A percentile compares a stretch with the other conserved stretches of the same genome.
Evolutionary conservation across 129 eudicot species (phyloP).

Genomic region (carrot (Daucus carota)): DH1_v3.0 NC_030381.2:41852501-41853000

Average conservation of each 20-base stretch:
- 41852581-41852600: neutral
- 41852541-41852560: neutral
- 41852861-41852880: constrained; percentile 98
- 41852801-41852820: constrained; percentile 86
- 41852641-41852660: constrained; percentile 97
- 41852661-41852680: constrained; percentile 70
- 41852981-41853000: neutral
- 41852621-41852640: constrained; percentile 69
- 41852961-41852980: neutral
- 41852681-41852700: constrained; percentile 72
- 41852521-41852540: neutral
- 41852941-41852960: neutral
- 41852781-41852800: constrained; percentile 78
- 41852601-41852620: constrained; percentile 89
- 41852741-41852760: constrained; percentile 98
- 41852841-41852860: constrained; percentile 90
- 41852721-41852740: constrained; percentile 73
- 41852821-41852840: constrained; percentile 91
- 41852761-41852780: constrained; percentile 84
- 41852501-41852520: neutral
- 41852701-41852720: constrained; percentile 59
- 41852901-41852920: constrained; percentile 56
- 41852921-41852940: constrained; percentile 25
- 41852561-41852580: neutral
- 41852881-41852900: constrained; percentile 92